A percentile compares a stretch with the other conserved stretches of the same genome.
phyloP scores from a whole-genome alignment of 2,329 filamentous ascomycete genomes.

The Cercospora janseana region DNA sequence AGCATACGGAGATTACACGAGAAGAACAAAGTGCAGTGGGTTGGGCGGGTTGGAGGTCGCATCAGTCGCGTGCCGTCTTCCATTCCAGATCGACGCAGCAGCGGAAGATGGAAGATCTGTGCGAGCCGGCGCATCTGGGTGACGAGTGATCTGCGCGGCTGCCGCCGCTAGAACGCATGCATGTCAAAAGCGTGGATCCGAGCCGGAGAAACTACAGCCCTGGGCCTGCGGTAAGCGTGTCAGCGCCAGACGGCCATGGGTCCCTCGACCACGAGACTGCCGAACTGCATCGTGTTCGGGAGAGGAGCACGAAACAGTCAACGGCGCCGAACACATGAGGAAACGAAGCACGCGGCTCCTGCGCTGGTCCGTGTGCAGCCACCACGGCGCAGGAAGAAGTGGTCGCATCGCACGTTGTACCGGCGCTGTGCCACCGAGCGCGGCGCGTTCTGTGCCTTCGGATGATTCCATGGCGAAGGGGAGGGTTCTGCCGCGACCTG shows the following conservation, averaged over 20 bases:
- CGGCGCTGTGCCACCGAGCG: not conserved
- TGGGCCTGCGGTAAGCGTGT: no score
- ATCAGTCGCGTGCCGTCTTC: constrained; percentile 7
- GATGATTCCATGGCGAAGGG: not conserved
- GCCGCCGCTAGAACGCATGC: constrained; percentile 7
- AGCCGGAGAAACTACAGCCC: constrained; percentile 9
- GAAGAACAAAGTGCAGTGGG: no score
- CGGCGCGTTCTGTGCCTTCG: not conserved
- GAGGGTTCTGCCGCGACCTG: not conserved
- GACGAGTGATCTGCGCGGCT: constrained; percentile 18
- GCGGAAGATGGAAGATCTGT: constrained; percentile 4
- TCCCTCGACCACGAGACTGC: constrained; percentile 8
- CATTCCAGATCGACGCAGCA: constrained; percentile 2
- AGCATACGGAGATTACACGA: no score
- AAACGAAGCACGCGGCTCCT: no score
- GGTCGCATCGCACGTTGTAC: not conserved
- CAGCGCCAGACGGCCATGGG: constrained; percentile 7
- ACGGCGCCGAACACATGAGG: constrained; percentile 8
- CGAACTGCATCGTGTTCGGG: constrained; percentile 10
- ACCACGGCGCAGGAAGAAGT: not conserved
- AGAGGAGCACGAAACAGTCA: constrained; percentile 15
- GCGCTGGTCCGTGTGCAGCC: no score
- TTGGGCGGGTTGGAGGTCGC: not conserved
- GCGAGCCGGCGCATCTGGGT: constrained; percentile 3
- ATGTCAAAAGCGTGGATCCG: constrained; percentile 12